Evolutionary conservation across 768 basidiomycete genomes (phyloP).

Genomic region (Jaapia argillacea): DNA sequence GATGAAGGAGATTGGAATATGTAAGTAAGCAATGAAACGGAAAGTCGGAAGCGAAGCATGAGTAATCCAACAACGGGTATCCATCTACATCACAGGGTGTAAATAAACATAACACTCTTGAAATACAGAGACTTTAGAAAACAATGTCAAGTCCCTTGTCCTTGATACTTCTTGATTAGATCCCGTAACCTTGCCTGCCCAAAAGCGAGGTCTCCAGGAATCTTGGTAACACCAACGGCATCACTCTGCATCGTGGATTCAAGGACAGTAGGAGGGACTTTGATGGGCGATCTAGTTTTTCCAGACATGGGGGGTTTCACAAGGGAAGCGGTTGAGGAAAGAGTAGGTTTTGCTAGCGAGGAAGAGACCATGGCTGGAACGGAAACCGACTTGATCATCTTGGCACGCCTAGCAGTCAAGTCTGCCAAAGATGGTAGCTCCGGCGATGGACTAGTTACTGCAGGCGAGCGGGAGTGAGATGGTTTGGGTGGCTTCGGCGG

Average conservation of each 20-base stretch:
- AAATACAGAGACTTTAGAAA: no score
- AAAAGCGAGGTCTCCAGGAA: conserved; percentile 47
- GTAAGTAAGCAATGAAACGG: no score
- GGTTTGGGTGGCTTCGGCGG: not conserved
- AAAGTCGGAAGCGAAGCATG: no score
- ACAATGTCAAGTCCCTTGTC: conserved; percentile 9
- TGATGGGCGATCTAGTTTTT: conserved; percentile 14
- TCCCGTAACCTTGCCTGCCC: conserved; percentile 71
- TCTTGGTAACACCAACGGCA: no score
- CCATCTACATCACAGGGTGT: no score
- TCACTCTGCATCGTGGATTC: conserved; percentile 3
- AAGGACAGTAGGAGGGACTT: conserved; percentile 11
- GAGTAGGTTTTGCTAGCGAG: conserved; percentile 60
- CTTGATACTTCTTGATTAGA: conserved; percentile 77
- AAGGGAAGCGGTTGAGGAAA: conserved; percentile 71
- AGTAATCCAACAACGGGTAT: no score
- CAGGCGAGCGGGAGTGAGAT: not conserved
- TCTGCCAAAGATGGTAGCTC: not conserved
- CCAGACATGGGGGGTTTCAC: conserved; percentile 33
- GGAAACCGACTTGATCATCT: conserved; percentile 49
- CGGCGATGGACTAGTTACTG: not conserved
- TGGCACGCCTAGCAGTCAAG: conserved; percentile 14
- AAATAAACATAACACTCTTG: no score
- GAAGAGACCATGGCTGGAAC: conserved; percentile 63
- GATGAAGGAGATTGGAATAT: no score